Evolutionary conservation across 2,329 filamentous ascomycete species (phyloP), one percentile per base, ranked within the genome.

Genomic region (Penicillium fuscoglaucum): DNA sequence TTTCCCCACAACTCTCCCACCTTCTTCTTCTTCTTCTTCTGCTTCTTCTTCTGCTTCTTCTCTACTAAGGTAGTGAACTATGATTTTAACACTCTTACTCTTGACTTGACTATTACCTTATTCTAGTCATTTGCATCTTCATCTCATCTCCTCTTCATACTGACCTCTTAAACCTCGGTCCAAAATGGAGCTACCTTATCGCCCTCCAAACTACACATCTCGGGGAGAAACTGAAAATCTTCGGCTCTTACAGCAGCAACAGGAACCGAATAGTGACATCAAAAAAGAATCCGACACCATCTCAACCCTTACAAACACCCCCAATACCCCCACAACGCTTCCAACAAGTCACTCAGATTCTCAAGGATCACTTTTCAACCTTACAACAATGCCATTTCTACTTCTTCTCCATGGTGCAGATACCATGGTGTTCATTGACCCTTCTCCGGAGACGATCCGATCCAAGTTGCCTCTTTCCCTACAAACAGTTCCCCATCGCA

Each of bases 381-480:
- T n/a, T 28, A 12, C 29, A 59, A 17, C 19, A 56, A n/a, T 57
- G 58, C 40, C 66, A 35, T 62, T 61, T 2, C 46, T 70, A 28
- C 59, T 70, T 6, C 40, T 68, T 33, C 55, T 69, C 19, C 40
- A 63, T 15, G 65, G 69, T n/a, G 73, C 65, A 29, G 76, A 78
- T 58, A 78, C 76, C 0, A 64, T 76, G 17, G 68, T 75, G 1
- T 75, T 70, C 48, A 72, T 78, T 44, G 75, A 76, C 19, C 55
- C 68, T 19, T 65, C 71, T 1, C 70, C 71, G 4, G 58, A 66
- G 54, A 35, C 8, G 1, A 48, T 56, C 21, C 52, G 61, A 24
- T 58, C 57, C 33, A 52, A 60, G 45, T 57, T 45, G 17, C 33
- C 64, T 12, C 61, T 41, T 31, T 66, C 53, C 47, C 57, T 35